Evolutionary conservation across 768 basidiomycete species (phyloP).

Genomic region (Gautieria morchelliformis): DNA sequence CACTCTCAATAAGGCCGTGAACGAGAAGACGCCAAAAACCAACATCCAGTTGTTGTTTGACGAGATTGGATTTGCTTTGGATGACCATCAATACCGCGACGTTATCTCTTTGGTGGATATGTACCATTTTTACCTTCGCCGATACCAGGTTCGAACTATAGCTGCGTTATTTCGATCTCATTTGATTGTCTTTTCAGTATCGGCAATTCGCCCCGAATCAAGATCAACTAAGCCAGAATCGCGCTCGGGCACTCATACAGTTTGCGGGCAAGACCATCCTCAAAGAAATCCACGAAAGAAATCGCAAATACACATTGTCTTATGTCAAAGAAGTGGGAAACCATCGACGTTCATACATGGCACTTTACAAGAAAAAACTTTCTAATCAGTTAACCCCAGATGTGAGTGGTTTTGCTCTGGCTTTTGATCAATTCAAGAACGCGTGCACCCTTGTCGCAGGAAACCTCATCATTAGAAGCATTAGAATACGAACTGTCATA

Average conservation of each 20-base stretch:
- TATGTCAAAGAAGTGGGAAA: slow-evolving; percentile 85
- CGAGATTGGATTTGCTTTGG: slow-evolving; percentile 85
- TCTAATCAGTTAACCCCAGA: slow-evolving; percentile 40
- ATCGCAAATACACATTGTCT: slow-evolving; percentile 83
- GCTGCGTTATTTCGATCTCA: neutral
- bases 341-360: slow-evolving; percentile 76
- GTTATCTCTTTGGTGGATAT: slow-evolving; percentile 88
- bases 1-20: slow-evolving; percentile 70
- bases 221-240: slow-evolving; percentile 48
- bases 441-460: slow-evolving; percentile 10
- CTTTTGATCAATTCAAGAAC: neutral
- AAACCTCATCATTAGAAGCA: slow-evolving; percentile 33
- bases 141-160: slow-evolving; percentile 48
- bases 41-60: slow-evolving; percentile 85
- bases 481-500: slow-evolving; percentile 82
- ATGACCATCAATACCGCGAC: slow-evolving; percentile 92
- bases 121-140: slow-evolving; percentile 90
- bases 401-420: slow-evolving; percentile 33
- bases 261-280: slow-evolving; percentile 78
- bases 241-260: slow-evolving; percentile 56
- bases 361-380: slow-evolving; percentile 71
- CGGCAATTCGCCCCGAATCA: slow-evolving; percentile 66
- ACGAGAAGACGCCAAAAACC: slow-evolving; percentile 68
- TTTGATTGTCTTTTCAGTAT: slow-evolving; percentile 43
- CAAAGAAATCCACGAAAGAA: slow-evolving; percentile 73